These are phyloP conservation scores for Lodderomyces beijingensis DNA, from an alignment of 1,139 yeast species.

Conservation along the genomic window DNA sequence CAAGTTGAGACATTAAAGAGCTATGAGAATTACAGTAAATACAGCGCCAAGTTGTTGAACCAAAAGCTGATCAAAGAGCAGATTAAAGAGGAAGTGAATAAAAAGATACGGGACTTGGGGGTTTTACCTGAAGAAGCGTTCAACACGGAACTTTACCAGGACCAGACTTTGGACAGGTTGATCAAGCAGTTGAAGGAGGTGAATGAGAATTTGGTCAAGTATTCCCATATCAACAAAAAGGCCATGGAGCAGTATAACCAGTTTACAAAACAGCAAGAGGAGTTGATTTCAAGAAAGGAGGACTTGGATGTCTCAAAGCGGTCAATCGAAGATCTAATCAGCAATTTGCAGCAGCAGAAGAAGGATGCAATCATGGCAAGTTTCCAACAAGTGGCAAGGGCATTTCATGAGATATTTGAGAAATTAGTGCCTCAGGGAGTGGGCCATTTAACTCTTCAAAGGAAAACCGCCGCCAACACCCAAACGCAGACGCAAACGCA, in stretches of 20 bases:
- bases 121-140: slow-evolving; percentile 86
- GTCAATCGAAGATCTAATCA: slow-evolving; percentile 71
- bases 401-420: slow-evolving; percentile 72
- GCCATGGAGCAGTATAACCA: slow-evolving; percentile 82
- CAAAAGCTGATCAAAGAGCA: slow-evolving; percentile 57
- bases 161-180: slow-evolving; percentile 49
- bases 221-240: slow-evolving; percentile 80
- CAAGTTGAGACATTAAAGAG: slow-evolving; percentile 53
- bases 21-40: slow-evolving; percentile 60
- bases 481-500: slow-evolving; percentile 3
- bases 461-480: slow-evolving; percentile 16
- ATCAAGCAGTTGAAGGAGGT: slow-evolving; percentile 53
- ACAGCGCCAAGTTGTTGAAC: slow-evolving; percentile 61
- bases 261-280: slow-evolving; percentile 71
- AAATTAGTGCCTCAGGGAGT: slow-evolving; percentile 79
- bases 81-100: slow-evolving; percentile 70
- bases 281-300: slow-evolving; percentile 56
- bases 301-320: slow-evolving; percentile 69
- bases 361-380: slow-evolving; percentile 79
- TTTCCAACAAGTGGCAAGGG: slow-evolving; percentile 69
- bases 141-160: slow-evolving; percentile 34
- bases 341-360: slow-evolving; percentile 71
- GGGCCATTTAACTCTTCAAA: slow-evolving; percentile 70
- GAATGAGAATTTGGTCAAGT: slow-evolving; percentile 56
- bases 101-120: slow-evolving; percentile 77